Evolutionary conservation across 2,329 filamentous ascomycete species (phyloP).

Genomic region (Trematosphaeria pertusa): DNA sequence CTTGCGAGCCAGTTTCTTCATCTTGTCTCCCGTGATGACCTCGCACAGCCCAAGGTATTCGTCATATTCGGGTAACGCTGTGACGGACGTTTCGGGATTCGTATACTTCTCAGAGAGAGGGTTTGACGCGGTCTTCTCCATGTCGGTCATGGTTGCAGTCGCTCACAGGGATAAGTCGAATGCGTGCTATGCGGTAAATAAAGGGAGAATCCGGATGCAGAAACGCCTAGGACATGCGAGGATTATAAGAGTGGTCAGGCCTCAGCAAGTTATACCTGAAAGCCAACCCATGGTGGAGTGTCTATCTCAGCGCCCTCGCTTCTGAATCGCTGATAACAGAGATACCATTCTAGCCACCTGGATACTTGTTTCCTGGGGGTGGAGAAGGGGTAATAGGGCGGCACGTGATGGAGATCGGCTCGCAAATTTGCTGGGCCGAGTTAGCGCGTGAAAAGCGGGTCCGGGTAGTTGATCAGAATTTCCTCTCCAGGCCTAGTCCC

Average conservation of each 20-base stretch:
- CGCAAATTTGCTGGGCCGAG: background rate
- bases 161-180: too few species aligned
- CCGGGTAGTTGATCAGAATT: background rate
- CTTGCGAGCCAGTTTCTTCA: conserved; percentile 7
- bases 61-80: conserved; percentile 2
- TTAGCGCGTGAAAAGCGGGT: background rate
- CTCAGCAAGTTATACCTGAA: too few species aligned
- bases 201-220: background rate
- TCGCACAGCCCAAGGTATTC: conserved; percentile 9
- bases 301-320: too few species aligned
- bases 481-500: background rate
- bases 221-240: background rate
- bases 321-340: too few species aligned
- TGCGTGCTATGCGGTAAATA: too few species aligned
- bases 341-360: too few species aligned
- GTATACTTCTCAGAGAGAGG: background rate
- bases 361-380: too few species aligned
- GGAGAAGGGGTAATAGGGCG: too few species aligned
- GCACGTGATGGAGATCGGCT: too few species aligned
- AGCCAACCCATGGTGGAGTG: too few species aligned
- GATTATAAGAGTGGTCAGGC: too few species aligned
- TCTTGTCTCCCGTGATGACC: background rate
- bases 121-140: background rate
- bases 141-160: background rate
- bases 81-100: background rate